Conservation (phyloP, 352 stramenopile genomes). For the Pythium rhizo-oryzae region DNA sequence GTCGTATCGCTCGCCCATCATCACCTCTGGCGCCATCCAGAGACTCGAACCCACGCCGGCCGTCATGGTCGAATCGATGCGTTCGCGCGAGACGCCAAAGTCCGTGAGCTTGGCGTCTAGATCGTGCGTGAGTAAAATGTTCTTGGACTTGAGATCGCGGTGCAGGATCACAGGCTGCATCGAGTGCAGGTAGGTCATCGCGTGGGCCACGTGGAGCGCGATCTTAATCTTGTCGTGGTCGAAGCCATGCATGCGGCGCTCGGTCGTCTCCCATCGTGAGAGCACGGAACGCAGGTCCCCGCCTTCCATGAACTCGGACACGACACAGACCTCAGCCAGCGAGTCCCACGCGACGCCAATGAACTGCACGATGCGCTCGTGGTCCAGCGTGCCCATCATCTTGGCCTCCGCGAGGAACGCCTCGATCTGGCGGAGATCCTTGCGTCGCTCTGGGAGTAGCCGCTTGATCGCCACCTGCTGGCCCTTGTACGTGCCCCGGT, state of each 20-base stretch:
- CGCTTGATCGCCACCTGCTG: constrained; percentile 17
- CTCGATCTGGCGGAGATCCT: constrained; percentile 14
- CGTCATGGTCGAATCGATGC: constrained; percentile 26
- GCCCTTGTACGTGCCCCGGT: constrained; percentile 28
- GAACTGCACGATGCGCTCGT: constrained; percentile 31
- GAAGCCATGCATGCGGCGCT: constrained; percentile 29
- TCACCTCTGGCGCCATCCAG: constrained; percentile 37
- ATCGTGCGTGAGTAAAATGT: constrained; percentile 17
- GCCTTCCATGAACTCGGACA: constrained; percentile 49
- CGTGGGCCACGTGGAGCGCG: constrained; percentile 30
- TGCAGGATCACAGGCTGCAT: constrained; percentile 18
- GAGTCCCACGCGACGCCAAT: constrained; percentile 51
- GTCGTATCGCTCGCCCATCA: constrained; percentile 38
- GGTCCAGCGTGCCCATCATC: constrained; percentile 36
- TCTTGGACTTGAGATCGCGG: constrained; percentile 29
- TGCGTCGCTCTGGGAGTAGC: constrained; percentile 14
- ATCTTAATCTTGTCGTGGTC: constrained; percentile 47
- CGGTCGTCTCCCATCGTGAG: constrained; percentile 15
- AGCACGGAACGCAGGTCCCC: constrained; percentile 47
- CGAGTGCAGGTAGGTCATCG: constrained; percentile 21
- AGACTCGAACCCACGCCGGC: constrained; percentile 26
- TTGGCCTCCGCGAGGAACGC: constrained; percentile 31
- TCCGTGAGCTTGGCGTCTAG: constrained; percentile 40
- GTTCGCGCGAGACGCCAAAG: constrained; percentile 39
- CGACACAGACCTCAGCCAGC: constrained; percentile 37